phyloP scores from a whole-genome alignment of 805 yeast genomes.

The Kodamaea neixiangensis region DNA sequence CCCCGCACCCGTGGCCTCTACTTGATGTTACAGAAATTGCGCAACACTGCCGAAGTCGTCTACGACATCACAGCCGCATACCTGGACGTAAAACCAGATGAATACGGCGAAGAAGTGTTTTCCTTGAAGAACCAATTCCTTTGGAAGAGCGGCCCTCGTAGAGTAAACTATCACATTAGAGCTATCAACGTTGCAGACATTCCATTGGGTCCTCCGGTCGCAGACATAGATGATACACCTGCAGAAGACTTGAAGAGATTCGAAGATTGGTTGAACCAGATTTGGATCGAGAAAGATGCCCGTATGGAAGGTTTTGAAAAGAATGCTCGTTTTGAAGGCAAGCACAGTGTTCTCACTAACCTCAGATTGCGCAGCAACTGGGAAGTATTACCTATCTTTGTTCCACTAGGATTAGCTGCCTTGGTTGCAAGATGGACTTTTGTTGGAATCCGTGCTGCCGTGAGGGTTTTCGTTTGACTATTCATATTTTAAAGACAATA shows the following conservation, averaged over 20 bases:
- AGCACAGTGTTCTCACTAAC: slow-evolving; percentile 23
- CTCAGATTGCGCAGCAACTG: slow-evolving; percentile 24
- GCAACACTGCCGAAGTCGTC: slow-evolving; percentile 53
- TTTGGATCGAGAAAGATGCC: slow-evolving; percentile 80
- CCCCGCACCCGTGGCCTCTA: slow-evolving; percentile 85
- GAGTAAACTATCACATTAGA: slow-evolving; percentile 65
- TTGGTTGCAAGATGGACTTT: background rate
- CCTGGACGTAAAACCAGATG: slow-evolving; percentile 60
- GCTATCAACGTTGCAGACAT: slow-evolving; percentile 59
- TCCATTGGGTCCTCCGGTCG: slow-evolving; percentile 50
- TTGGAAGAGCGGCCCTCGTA: slow-evolving; percentile 69
- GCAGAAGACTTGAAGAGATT: slow-evolving; percentile 52
- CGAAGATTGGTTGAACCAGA: slow-evolving; percentile 69
- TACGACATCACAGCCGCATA: slow-evolving; percentile 87
- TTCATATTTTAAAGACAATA: no score
- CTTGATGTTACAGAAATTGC: slow-evolving; percentile 58
- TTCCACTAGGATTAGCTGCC: slow-evolving; percentile 3
- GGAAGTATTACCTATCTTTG: slow-evolving; percentile 15
- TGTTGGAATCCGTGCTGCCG: background rate
- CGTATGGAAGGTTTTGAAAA: slow-evolving; percentile 62
- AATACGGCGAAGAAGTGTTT: slow-evolving; percentile 77
- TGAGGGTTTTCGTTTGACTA: background rate
- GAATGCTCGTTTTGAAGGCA: slow-evolving; percentile 51
- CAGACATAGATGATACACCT: slow-evolving; percentile 44
- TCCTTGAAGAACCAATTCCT: slow-evolving; percentile 65